Evolutionary conservation across 2,329 filamentous ascomycete genomes (phyloP).

Genomic region (Zymoseptoria crescenta): DNA sequence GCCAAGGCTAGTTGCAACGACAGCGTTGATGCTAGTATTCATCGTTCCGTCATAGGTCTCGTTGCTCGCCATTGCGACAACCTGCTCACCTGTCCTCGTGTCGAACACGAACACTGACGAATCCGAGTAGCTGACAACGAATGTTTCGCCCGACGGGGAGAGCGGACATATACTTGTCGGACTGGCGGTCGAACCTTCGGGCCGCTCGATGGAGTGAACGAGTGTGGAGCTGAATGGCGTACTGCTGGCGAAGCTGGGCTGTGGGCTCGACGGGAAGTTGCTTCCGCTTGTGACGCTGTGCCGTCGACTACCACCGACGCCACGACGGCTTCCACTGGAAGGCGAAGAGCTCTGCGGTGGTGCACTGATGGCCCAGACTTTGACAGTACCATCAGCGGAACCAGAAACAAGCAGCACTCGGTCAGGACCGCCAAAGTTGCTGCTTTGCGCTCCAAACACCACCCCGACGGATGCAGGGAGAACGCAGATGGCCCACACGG

Average conservation of each 20-base stretch:
- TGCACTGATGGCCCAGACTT: slow-evolving; percentile 89
- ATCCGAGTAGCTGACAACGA: slow-evolving; percentile 89
- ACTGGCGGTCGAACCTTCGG: slow-evolving; percentile 48
- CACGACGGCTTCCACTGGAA: slow-evolving; percentile 62
- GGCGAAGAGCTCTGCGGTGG: slow-evolving; percentile 80
- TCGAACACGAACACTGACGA: slow-evolving; percentile 88
- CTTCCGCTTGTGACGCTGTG: slow-evolving; percentile 94
- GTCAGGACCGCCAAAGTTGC: slow-evolving; percentile 70
- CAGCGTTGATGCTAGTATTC: slow-evolving; percentile 77
- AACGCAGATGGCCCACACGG: slow-evolving; percentile 91
- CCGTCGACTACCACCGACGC: slow-evolving; percentile 65
- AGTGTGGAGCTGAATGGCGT: slow-evolving; percentile 84
- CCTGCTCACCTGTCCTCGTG: slow-evolving; percentile 81
- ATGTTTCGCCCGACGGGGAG: slow-evolving; percentile 73
- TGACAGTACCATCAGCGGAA: slow-evolving; percentile 80
- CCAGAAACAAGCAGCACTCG: slow-evolving; percentile 86
- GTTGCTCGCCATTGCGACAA: slow-evolving; percentile 84
- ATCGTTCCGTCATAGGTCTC: slow-evolving; percentile 88
- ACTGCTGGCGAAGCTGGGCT: slow-evolving; percentile 75
- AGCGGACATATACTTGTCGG: slow-evolving; percentile 91
- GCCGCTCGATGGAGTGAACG: slow-evolving; percentile 73
- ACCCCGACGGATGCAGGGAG: slow-evolving; percentile 73
- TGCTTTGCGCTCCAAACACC: slow-evolving; percentile 62
- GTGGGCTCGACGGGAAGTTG: slow-evolving; percentile 81
- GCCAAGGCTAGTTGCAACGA: slow-evolving; percentile 71